Percentiles rank a stretch among this genome's conserved stretches.
Conservation (phyloP, 768 basidiomycete species). For the Russula dissimulans region DNA sequence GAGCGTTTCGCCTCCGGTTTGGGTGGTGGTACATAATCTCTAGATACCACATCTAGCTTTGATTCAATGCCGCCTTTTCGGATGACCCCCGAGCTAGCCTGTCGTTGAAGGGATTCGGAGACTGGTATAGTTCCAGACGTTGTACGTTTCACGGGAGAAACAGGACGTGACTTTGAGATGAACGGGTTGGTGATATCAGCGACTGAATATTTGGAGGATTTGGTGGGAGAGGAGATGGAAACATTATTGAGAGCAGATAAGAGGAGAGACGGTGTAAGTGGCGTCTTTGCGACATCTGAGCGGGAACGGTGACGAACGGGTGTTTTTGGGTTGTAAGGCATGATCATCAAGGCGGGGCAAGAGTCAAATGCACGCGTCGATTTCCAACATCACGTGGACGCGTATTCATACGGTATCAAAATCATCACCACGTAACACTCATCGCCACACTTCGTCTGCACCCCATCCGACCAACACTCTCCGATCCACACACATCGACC, state of each 20-base stretch:
- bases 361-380: background rate
- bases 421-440: constrained; percentile 14
- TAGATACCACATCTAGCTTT: constrained; percentile 64
- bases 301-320: constrained; percentile 40
- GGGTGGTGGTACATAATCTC: constrained; percentile 62
- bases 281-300: constrained; percentile 39
- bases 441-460: constrained; percentile 14
- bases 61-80: constrained; percentile 72
- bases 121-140: constrained; percentile 39
- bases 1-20: constrained; percentile 61
- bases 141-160: constrained; percentile 58
- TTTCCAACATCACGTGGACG: constrained; percentile 13
- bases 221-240: constrained; percentile 25
- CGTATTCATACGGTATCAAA: background rate
- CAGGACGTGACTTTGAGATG: constrained; percentile 43
- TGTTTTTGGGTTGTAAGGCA: constrained; percentile 34
- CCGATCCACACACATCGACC: constrained; percentile 11
- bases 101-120: constrained; percentile 47
- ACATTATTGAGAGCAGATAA: constrained; percentile 31
- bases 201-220: constrained; percentile 22
- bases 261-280: constrained; percentile 37
- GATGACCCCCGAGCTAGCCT: constrained; percentile 60
- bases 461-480: constrained; percentile 2
- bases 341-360: background rate
- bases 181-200: constrained; percentile 59